These are phyloP conservation scores for Wolfiporia cocos DNA, from an alignment of 1,284 basidiomycete species.

Conservation along the genomic window DNA sequence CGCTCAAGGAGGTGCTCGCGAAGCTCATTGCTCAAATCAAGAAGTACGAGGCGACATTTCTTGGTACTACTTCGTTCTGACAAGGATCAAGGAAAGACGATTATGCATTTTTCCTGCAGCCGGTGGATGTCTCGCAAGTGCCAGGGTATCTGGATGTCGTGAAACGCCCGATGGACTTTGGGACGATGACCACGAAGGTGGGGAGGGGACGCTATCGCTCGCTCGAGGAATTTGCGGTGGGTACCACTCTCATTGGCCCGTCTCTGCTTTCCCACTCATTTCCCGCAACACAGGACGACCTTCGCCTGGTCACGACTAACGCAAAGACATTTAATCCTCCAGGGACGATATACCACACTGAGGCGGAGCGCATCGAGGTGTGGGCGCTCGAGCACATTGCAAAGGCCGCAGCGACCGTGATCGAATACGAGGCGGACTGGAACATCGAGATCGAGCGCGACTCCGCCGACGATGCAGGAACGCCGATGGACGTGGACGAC, in stretches of 20 bases:
- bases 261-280: constrained; percentile 1
- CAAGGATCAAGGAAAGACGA: constrained; percentile 63
- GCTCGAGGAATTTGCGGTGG: constrained; percentile 69
- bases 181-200: constrained; percentile 70
- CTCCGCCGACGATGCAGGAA: constrained; percentile 39
- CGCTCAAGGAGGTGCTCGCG: constrained; percentile 60
- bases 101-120: constrained; percentile 77
- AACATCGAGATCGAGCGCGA: constrained; percentile 75
- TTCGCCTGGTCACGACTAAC: constrained; percentile 66
- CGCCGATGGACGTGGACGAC: constrained; percentile 25
- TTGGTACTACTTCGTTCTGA: background rate
- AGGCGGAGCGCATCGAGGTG: constrained; percentile 62
- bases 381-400: constrained; percentile 69
- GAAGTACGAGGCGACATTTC: constrained; percentile 39
- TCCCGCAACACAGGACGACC: constrained; percentile 49
- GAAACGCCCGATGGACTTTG: constrained; percentile 77
- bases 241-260: constrained; percentile 21
- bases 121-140: constrained; percentile 61
- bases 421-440: constrained; percentile 78
- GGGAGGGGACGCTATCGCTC: constrained; percentile 61
- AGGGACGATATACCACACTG: constrained; percentile 62
- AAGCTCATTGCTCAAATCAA: constrained; percentile 68
- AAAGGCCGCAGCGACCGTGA: constrained; percentile 62
- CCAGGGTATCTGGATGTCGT: constrained; percentile 67
- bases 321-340: constrained; percentile 72